Base-by-base conservation (phyloP, 495 filamentous ascomycete genomes). In the Chaetomium tenue region DNA sequence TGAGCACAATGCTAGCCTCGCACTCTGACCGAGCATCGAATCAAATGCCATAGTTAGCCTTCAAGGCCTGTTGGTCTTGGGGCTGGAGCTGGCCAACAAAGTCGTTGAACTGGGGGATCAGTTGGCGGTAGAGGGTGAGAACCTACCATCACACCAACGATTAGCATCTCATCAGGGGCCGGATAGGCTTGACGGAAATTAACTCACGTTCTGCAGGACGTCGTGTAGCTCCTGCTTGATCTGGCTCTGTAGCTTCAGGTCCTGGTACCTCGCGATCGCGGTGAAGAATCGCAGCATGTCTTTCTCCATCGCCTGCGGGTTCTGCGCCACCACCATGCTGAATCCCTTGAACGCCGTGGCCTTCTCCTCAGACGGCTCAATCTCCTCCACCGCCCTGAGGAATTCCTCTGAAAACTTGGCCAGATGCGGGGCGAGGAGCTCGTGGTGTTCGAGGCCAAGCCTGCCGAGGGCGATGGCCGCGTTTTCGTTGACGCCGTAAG, bases 311-410 rank as follows among this genome's bases (percentile, higher is more conserved):
- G 92, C 91, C 73, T 91, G 86, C 3, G 94, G 95, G 67, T 98
- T 97, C 74, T 84, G 83, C 63, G 91, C 86, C 5, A 97, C 89
- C 61, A 93, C 85, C 63, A 89, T 81, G 63, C 88, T 89, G 78
- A 98, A 97, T 0, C 94, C 94, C 66, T 91, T 84, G 75, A 97
- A 89, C 2, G 95, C 93, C 20, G 93, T 92, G 0, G 89, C 91
- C 78, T 98, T 98, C 78, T 99, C 94, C 60, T 96, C 90, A 13
- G 93, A 93, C 68, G 89, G 89, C 53, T 92, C 89, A 47, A 97
- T 89, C 61, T 90, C 89, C 62, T 84, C 83, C 79, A 98, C 92
- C 0, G 90, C 87, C 51, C 82, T 83, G 48, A 99, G 76, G 77
- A 97, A 98, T 5, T 87, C 84, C 12, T 86, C 83, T 2, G 93